Evolutionary conservation across 768 basidiomycete species (phyloP).

Genomic region (Trametes sanguinea): DNA sequence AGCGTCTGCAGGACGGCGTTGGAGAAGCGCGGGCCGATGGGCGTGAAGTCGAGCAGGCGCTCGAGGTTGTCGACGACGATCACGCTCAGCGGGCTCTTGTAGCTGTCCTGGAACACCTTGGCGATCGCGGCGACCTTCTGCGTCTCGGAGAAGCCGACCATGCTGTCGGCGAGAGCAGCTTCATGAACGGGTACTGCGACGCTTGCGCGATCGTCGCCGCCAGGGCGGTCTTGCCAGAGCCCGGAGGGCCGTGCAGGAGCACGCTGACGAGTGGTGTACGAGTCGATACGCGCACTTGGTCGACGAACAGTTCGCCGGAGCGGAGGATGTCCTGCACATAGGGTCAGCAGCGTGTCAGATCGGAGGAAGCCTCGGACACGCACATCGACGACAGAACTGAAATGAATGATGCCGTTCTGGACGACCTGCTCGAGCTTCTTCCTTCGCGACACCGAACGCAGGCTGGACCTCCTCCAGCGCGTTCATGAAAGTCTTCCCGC

Average conservation of each 20-base stretch:
- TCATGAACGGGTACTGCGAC: constrained; percentile 98
- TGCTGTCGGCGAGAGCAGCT: constrained; percentile 91
- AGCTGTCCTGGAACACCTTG: constrained; percentile 92
- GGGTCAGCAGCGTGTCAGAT: not conserved
- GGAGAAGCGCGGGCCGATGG: constrained; percentile 95
- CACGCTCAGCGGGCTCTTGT: constrained; percentile 96
- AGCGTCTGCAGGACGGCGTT: constrained; percentile 91
- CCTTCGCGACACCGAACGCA: constrained; percentile 96
- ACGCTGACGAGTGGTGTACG: constrained; percentile 92
- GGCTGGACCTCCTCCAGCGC: constrained; percentile 95
- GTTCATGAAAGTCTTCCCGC: constrained; percentile 79
- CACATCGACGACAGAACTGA: constrained; percentile 73
- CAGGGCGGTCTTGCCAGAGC: constrained; percentile 92
- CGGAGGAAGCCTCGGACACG: not conserved
- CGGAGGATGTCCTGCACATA: constrained; percentile 72
- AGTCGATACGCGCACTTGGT: constrained; percentile 89
- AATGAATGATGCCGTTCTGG: constrained; percentile 96
- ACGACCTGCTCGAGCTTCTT: constrained; percentile 93
- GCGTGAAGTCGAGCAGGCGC: constrained; percentile 93
- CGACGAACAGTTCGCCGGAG: constrained; percentile 85
- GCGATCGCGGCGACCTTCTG: constrained; percentile 91
- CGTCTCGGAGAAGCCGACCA: constrained; percentile 93
- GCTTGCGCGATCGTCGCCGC: constrained; percentile 92
- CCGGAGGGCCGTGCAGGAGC: constrained; percentile 85
- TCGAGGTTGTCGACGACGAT: constrained; percentile 96